Evolutionary conservation across 2,329 filamentous ascomycete species (phyloP), one percentile per base, ranked within the genome.

Genomic region (Aspergillus nomiae): DNA sequence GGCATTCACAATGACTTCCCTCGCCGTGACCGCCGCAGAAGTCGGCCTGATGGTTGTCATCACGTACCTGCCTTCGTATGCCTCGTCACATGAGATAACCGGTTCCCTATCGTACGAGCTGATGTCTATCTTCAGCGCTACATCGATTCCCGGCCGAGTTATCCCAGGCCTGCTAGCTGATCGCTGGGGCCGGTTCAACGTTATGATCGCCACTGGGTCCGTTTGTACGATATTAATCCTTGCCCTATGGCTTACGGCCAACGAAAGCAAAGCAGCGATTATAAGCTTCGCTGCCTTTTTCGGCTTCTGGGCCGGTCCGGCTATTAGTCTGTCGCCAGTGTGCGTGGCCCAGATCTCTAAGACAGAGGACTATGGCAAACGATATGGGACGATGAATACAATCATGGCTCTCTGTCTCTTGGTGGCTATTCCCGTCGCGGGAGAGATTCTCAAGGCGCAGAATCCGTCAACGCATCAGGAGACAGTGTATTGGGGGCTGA

Each of bases 331-430:
- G 14, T 66, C 71, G 2, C 74, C 74, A 11, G 71, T 74, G 6
- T 75, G 72, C 58, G 65, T 76, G 9, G 65, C 67, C 5, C 73
- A 75, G 48, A 63, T 76, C 5, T 75, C 69, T 32, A 62, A 63
- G 30, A 73, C 69, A 1, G 68, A 71, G 36, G 69, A 74, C 16
- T 73, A 67, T 61, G 71, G 72, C 3, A 70, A 66, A 43, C 61
- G 67, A n/a, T 69, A 67, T 59, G 70, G 69, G 30, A 71, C 69
- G 12, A 65, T 64, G 5, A 70, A 60, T 61, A 60, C 59, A 2
- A 19, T 72, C 3, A 56, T 67, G 8, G 63, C 66, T 4, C 32
- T 70, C 12, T 63, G 65, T 8, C 65, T 67, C 9, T 61, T 71
- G 16, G 54, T 64, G 8, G 65, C 67, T 19, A 71, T 73, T 32